Evolutionary conservation across 2,329 filamentous ascomycete genomes (phyloP).

Genomic region (Emergomyces orientalis): DNA sequence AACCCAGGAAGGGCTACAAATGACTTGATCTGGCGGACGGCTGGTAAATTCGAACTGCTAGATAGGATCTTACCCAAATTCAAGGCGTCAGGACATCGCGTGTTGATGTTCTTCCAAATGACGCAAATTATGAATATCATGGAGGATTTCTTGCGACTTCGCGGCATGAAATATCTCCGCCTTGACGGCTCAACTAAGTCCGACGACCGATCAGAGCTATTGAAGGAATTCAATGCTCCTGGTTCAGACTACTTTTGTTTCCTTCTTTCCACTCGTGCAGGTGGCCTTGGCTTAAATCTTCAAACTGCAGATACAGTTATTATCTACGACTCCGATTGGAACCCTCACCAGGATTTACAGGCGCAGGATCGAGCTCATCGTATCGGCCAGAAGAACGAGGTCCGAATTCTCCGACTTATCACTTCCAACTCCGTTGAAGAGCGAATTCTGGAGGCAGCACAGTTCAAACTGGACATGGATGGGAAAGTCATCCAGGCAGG

Average conservation of each 20-base stretch:
- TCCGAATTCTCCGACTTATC: slow-evolving; percentile 89
- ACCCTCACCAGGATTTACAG: slow-evolving; percentile 97
- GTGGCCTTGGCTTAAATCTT: slow-evolving; percentile 92
- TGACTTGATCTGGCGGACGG: slow-evolving; percentile 86
- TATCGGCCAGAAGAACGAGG: slow-evolving; percentile 99
- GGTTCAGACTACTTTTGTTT: slow-evolving; percentile 95
- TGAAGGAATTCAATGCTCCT: slow-evolving; percentile 82
- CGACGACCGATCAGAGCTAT: slow-evolving; percentile 85
- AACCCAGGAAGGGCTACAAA: slow-evolving; percentile 83
- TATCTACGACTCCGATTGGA: slow-evolving; percentile 99
- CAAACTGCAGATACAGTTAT: slow-evolving; percentile 98
- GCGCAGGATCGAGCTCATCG: slow-evolving; percentile 99
- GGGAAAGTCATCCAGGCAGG: slow-evolving; percentile 98
- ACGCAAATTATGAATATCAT: slow-evolving; percentile 99
- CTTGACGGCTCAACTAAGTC: slow-evolving; percentile 96
- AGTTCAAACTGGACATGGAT: slow-evolving; percentile 98
- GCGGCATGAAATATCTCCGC: slow-evolving; percentile 76
- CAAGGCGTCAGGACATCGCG: slow-evolving; percentile 78
- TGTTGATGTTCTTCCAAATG: slow-evolving; percentile 99
- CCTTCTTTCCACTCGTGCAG: slow-evolving; percentile 93
- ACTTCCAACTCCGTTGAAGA: slow-evolving; percentile 96
- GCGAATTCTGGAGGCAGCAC: slow-evolving; percentile 92
- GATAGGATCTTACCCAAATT: slow-evolving; percentile 93
- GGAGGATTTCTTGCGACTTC: slow-evolving; percentile 89
- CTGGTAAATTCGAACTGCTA: slow-evolving; percentile 93